phyloP scores from a whole-genome alignment of 2,329 filamentous ascomycete species.

The Colletotrichum filicis region DNA sequence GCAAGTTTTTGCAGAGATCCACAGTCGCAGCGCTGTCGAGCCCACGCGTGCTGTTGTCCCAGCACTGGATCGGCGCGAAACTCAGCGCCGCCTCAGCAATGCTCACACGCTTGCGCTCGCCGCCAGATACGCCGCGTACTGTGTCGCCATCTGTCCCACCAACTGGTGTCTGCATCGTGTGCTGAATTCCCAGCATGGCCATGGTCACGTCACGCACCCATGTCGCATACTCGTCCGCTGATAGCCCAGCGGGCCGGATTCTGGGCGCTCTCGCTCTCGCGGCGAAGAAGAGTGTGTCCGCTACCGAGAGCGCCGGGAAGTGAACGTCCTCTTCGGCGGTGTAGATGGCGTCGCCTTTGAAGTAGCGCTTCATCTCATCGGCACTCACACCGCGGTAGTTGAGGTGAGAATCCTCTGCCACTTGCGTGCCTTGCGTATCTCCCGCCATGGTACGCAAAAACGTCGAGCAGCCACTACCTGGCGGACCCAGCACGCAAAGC shows the following conservation, averaged over 20 bases:
- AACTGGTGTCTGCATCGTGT: constrained; percentile 75
- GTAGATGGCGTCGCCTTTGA: constrained; percentile 72
- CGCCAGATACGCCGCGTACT: constrained; percentile 71
- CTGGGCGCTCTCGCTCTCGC: constrained; percentile 63
- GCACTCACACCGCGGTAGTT: constrained; percentile 34
- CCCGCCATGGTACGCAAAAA: constrained; percentile 75
- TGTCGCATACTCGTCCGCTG: constrained; percentile 51
- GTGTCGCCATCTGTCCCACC: constrained; percentile 72
- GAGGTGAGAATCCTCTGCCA: constrained; percentile 13
- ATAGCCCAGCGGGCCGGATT: constrained; percentile 58
- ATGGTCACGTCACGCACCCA: constrained; percentile 75
- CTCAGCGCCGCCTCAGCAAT: constrained; percentile 71
- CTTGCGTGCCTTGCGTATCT: constrained; percentile 69
- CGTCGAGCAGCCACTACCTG: constrained; percentile 71
- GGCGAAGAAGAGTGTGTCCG: constrained; percentile 71
- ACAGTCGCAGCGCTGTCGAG: constrained; percentile 74
- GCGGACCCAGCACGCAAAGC: constrained; percentile 66
- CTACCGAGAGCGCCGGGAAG: constrained; percentile 68
- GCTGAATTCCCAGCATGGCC: constrained; percentile 79
- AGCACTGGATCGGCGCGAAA: constrained; percentile 67
- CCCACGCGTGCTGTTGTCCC: constrained; percentile 76
- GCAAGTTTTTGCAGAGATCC: constrained; percentile 71
- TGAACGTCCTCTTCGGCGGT: constrained; percentile 74
- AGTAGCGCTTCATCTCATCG: constrained; percentile 33
- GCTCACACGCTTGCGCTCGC: constrained; percentile 78